Evolutionary conservation across 106 monocot genomes (phyloP).

Genomic region (Dactylorhiza incarnata): DNA sequence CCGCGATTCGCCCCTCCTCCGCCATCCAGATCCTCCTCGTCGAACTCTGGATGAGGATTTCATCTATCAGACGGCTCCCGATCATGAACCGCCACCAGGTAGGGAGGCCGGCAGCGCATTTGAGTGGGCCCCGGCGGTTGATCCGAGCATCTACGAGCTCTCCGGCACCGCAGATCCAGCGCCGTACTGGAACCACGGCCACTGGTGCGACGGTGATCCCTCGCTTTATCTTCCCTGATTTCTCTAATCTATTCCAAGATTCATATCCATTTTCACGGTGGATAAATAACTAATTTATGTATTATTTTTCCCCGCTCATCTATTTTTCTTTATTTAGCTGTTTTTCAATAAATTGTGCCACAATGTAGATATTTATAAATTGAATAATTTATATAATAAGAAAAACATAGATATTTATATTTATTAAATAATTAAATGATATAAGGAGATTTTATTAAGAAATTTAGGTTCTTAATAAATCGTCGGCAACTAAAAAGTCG

Average conservation of each 20-base stretch:
- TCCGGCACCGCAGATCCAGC: conserved; percentile 18
- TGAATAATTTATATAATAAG: not conserved
- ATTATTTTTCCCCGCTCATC: not conserved
- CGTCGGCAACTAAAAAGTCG: not conserved
- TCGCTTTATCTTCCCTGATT: conserved; percentile 26
- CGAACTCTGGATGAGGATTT: conserved; percentile 8
- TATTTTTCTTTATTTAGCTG: not conserved
- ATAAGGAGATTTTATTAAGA: not conserved
- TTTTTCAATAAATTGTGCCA: not conserved
- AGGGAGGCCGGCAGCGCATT: not conserved
- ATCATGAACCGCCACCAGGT: not conserved
- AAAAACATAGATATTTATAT: not conserved
- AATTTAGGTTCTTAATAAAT: not conserved
- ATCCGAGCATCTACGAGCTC: conserved; percentile 33
- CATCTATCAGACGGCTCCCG: not conserved
- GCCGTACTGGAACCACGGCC: conserved; percentile 33
- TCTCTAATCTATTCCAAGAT: not conserved
- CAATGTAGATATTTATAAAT: no score
- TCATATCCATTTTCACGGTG: not conserved
- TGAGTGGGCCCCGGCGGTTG: conserved; percentile 26
- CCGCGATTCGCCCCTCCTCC: conserved; percentile 7
- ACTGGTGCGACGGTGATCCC: conserved; percentile 41
- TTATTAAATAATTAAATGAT: no score
- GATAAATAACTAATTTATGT: not conserved
- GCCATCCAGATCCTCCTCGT: conserved; percentile 1